Percentiles rank a stretch among this genome's conserved stretches.
Evolutionary conservation across 495 filamentous ascomycete species (phyloP).

Genomic region (Aspergillus taichungensis): DNA sequence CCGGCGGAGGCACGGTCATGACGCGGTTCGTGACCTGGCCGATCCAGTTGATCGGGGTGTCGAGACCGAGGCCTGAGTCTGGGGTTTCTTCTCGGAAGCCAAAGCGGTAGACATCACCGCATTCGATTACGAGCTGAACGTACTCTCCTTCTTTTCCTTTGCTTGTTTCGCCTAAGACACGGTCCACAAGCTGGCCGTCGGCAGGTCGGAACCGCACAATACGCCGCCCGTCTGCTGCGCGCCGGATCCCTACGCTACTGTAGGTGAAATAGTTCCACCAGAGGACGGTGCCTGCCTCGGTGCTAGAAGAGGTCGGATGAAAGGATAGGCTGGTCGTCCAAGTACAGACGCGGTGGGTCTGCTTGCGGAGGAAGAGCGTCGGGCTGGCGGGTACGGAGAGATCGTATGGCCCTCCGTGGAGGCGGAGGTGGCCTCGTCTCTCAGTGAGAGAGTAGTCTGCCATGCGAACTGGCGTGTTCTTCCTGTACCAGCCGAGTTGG

Average conservation of each 20-base stretch:
- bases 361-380: constrained; percentile 37
- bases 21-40: constrained; percentile 16
- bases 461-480: constrained; percentile 19
- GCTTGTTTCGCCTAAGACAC: background rate
- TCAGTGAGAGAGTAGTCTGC: constrained; percentile 29
- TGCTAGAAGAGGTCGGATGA: constrained; percentile 14
- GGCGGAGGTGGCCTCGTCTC: constrained; percentile 23
- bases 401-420: constrained; percentile 34
- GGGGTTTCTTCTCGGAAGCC: constrained; percentile 15
- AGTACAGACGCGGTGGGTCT: constrained; percentile 22
- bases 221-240: constrained; percentile 4
- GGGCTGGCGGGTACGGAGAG: constrained; percentile 31
- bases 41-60: constrained; percentile 11
- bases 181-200: constrained; percentile 9
- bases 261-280: constrained; percentile 37
- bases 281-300: constrained; percentile 32
- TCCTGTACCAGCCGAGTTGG: constrained; percentile 36
- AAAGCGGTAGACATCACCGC: constrained; percentile 21
- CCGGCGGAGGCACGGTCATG: constrained; percentile 25
- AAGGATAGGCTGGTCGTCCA: constrained; percentile 31
- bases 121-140: constrained; percentile 18
- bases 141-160: constrained; percentile 1
- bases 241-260: constrained; percentile 26
- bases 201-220: constrained; percentile 19
- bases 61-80: background rate